phyloP scores from a whole-genome alignment of 352 stramenopile species.

The Elongisporangium prolatum region DNA sequence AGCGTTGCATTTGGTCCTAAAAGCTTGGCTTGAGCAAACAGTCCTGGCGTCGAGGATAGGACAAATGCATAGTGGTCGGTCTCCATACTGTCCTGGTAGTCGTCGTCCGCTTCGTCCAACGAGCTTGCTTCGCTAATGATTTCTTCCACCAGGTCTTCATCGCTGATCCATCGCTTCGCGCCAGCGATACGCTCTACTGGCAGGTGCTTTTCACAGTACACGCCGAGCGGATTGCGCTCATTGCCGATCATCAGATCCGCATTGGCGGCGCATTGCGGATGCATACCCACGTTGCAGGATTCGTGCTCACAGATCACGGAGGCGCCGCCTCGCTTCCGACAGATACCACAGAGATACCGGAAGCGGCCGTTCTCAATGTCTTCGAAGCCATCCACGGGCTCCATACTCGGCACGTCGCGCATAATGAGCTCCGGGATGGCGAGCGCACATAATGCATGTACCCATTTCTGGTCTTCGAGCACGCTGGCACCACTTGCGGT shows the following conservation, averaged over 20 bases:
- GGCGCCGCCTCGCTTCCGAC: constrained; percentile 70
- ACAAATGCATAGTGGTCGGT: constrained; percentile 62
- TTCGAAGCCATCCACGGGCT: constrained; percentile 78
- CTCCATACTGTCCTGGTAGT: constrained; percentile 27
- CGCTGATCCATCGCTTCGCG: constrained; percentile 80
- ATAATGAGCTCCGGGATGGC: constrained; percentile 83
- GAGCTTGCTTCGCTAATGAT: constrained; percentile 76
- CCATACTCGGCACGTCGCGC: constrained; percentile 76
- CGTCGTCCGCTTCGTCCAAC: constrained; percentile 36
- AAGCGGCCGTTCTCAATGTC: constrained; percentile 84
- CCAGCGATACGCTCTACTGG: constrained; percentile 54
- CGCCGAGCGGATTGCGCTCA: constrained; percentile 55
- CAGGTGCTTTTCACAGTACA: constrained; percentile 85
- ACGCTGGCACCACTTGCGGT: background rate
- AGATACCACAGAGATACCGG: constrained; percentile 76
- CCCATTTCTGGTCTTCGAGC: constrained; percentile 69
- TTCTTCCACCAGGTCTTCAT: constrained; percentile 79
- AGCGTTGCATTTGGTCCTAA: constrained; percentile 38
- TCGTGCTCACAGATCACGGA: constrained; percentile 80
- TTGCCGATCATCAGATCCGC: constrained; percentile 79
- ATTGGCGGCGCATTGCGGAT: constrained; percentile 69
- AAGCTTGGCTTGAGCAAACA: constrained; percentile 45
- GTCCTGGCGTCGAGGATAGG: constrained; percentile 64
- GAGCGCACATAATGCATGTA: constrained; percentile 78
- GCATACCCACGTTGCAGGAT: constrained; percentile 73